These are phyloP conservation scores for Cutaneotrichosporon mucoides DNA, from an alignment of 1,284 basidiomycete species.

Conservation along the genomic window DNA sequence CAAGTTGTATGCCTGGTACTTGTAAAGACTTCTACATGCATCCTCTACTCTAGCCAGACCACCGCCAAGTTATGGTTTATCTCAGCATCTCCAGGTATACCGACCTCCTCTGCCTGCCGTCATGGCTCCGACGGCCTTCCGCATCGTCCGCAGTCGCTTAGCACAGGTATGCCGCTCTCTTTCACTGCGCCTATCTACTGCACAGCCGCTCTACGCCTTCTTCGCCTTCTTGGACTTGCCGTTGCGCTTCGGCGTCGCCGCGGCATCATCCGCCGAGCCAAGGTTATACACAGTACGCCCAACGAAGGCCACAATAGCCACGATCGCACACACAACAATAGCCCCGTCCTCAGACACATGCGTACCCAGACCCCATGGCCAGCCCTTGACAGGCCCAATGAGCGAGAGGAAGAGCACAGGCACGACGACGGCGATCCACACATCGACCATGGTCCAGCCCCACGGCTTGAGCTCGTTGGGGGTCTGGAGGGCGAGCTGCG, in stretches of 20 bases:
- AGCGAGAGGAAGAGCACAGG: constrained; percentile 37
- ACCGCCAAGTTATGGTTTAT: no score
- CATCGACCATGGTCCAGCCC: constrained; percentile 45
- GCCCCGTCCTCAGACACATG: constrained; percentile 29
- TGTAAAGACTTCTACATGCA: no score
- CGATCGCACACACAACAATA: constrained; percentile 29
- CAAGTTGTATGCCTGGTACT: no score
- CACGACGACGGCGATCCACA: constrained; percentile 41
- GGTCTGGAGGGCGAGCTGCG: constrained; percentile 29
- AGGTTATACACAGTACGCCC: constrained; percentile 38
- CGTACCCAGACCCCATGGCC: constrained; percentile 27
- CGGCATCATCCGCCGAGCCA: constrained; percentile 16
- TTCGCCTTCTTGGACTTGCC: constrained; percentile 25
- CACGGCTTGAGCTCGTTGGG: constrained; percentile 39
- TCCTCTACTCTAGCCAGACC: no score
- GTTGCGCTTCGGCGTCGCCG: constrained; percentile 10
- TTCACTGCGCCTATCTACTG: no score
- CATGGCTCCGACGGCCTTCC: no score
- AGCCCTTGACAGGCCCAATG: constrained; percentile 40
- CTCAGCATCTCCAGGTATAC: no score
- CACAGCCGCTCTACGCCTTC: constrained; percentile 15
- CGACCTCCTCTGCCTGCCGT: no score
- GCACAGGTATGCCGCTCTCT: no score
- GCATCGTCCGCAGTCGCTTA: no score
- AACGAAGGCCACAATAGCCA: constrained; percentile 29